phyloP scores from a whole-genome alignment of 192 early-diverging fungal species.

The Coemansia nantahalensis region DNA sequence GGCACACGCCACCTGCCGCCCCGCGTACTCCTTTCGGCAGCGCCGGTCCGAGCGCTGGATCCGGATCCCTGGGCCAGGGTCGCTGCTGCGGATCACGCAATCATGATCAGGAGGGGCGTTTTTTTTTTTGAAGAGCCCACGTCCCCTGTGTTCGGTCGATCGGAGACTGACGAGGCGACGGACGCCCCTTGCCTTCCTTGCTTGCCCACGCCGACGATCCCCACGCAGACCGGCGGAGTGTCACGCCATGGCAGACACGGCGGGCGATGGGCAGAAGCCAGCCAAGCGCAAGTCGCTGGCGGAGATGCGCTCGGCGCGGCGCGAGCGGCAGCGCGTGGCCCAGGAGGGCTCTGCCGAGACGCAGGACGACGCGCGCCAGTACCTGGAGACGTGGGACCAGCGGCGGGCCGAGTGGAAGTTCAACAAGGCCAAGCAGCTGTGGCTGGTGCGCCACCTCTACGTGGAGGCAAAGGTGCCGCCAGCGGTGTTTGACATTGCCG shows the following conservation, averaged over 20 bases:
- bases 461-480: constrained; percentile 20
- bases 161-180: too few species aligned
- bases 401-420: constrained; percentile 36
- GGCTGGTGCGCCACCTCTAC: constrained; percentile 46
- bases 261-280: constrained; percentile 2
- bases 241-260: background rate
- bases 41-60: too few species aligned
- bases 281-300: constrained; percentile 32
- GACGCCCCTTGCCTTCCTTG: too few species aligned
- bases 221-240: too few species aligned
- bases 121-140: too few species aligned
- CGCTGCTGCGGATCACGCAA: too few species aligned
- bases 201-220: too few species aligned
- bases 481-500: constrained; percentile 21
- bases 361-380: constrained; percentile 23
- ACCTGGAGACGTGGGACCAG: constrained; percentile 23
- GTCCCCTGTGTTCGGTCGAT: too few species aligned
- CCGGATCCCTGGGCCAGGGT: too few species aligned
- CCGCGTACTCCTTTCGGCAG: too few species aligned
- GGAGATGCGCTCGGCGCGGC: constrained; percentile 34
- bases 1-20: too few species aligned
- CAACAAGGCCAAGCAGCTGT: constrained; percentile 44
- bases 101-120: too few species aligned
- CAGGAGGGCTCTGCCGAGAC: constrained; percentile 27
- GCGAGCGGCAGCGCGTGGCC: constrained; percentile 19